Conservation (phyloP, 805 yeast genomes). For the Middelhovenomyces tepae region DNA sequence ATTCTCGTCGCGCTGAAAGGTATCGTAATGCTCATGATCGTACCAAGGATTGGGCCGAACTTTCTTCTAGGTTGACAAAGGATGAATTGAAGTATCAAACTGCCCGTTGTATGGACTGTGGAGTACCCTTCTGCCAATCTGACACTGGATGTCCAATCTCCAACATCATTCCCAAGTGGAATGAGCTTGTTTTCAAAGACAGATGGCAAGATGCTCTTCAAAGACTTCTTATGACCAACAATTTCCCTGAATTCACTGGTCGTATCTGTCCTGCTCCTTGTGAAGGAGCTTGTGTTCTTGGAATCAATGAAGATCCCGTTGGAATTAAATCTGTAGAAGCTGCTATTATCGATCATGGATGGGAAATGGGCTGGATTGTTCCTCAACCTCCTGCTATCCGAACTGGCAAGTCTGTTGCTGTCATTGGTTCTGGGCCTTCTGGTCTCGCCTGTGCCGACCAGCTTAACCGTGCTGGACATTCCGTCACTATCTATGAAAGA, state of each 20-base stretch:
- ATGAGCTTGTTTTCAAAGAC: constrained; percentile 89
- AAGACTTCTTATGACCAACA: constrained; percentile 88
- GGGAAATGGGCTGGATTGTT: constrained; percentile 91
- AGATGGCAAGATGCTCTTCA: constrained; percentile 92
- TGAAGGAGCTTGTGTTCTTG: constrained; percentile 92
- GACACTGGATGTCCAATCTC: constrained; percentile 98
- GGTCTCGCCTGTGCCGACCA: constrained; percentile 97
- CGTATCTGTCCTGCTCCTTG: constrained; percentile 99
- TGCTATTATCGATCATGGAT: constrained; percentile 93
- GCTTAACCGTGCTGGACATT: constrained; percentile 91
- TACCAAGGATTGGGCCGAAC: constrained; percentile 86
- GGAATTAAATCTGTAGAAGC: constrained; percentile 95
- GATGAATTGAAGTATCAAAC: constrained; percentile 86
- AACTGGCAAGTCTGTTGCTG: constrained; percentile 77
- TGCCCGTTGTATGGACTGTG: constrained; percentile 99
- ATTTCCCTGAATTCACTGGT: constrained; percentile 98
- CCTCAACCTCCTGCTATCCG: constrained; percentile 72
- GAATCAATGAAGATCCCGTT: constrained; percentile 89
- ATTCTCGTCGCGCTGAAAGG: constrained; percentile 78
- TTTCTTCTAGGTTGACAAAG: constrained; percentile 69
- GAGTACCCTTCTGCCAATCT: constrained; percentile 97
- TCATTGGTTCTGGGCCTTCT: constrained; percentile 95
- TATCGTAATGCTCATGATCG: constrained; percentile 73
- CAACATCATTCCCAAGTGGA: constrained; percentile 96
- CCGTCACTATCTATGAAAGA: constrained; percentile 86